Base-by-base conservation (phyloP, 768 basidiomycete genomes). In the Mycena rosella region DNA sequence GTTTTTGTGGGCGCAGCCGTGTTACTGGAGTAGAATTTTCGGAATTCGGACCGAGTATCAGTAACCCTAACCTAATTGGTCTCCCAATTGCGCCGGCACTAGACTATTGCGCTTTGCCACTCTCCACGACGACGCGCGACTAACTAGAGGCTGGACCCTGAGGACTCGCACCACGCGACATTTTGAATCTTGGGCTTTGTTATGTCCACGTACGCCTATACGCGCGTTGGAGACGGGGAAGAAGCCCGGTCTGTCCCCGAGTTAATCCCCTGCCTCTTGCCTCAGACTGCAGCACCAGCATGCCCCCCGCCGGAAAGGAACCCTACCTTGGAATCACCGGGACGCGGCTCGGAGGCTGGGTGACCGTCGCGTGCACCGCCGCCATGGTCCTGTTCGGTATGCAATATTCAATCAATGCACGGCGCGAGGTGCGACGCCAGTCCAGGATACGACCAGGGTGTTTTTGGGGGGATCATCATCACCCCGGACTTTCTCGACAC, bases 381-480 rank as follows among this genome's bases (percentile, higher is more conserved):
- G 85, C 84, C 10, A 86, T 86, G 85, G 82, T 82, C 3, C 77
- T 86, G 1, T 86, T 86, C 67, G 85, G 85, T 84, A 57, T 45
- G 78, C 22, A 24, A 49, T 18, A 27, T 60, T 59, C 42, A 22
- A 36, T 42, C 14, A 5, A 30, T 36, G 32, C 36, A 17, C 26
- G 54, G 13, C 36, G 26, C 22, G 13, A 34, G 29, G n/a, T 47
- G 20, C 30, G 26, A 52, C 14, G 17, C 38, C 40, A 42, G 7
- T n/a, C 20, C 24, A 84, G 83, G 85, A 26, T 85, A 86, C 72
- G 84, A 86, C 72, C 85, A 85, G 61, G 85, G 84, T n/a, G 84
- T 86, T 22, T 86, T 85, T 67, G 85, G 85, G 26, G 84, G 84
- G 0, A 85, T 85, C 60, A 85, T 86, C 58, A 82, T 86, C 56